Conservation (phyloP, 169 alveolate species). For the Cryptosporidium sp. region DNA sequence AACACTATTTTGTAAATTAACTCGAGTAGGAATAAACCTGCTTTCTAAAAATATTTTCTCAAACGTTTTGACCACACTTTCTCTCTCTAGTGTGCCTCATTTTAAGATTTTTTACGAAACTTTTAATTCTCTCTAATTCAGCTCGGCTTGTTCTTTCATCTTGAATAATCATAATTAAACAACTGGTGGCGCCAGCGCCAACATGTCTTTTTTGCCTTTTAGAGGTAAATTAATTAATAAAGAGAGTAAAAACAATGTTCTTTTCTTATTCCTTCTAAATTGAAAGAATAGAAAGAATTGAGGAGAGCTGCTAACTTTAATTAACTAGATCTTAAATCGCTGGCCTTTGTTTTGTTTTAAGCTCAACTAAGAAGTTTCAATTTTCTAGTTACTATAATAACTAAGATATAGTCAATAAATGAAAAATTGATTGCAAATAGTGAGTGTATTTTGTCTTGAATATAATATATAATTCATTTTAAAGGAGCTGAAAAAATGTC, state of each 20-base stretch:
- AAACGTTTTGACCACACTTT: neutral
- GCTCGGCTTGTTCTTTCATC: neutral
- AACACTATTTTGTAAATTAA: neutral
- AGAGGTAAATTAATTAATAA: neutral
- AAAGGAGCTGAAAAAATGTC: neutral
- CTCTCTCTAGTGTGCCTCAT: neutral
- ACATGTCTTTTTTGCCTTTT: slow-evolving; percentile 30
- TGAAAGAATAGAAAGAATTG: neutral
- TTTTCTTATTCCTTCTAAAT: neutral
- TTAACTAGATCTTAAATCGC: neutral
- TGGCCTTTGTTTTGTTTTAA: neutral
- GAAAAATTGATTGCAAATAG: neutral
- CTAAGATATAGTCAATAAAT: neutral
- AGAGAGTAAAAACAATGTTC: neutral
- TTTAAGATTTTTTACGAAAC: too few relatives aligned
- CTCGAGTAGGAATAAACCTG: too few relatives aligned
- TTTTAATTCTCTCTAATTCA: neutral
- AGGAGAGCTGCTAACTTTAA: neutral
- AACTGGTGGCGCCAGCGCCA: slow-evolving; percentile 18
- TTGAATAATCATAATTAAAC: neutral
- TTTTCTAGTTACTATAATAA: neutral
- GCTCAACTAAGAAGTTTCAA: neutral
- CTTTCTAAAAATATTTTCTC: neutral
- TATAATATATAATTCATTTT: neutral
- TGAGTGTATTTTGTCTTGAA: neutral